Conservation (phyloP, 2,329 filamentous ascomycete species). For the Claviceps monticola region DNA sequence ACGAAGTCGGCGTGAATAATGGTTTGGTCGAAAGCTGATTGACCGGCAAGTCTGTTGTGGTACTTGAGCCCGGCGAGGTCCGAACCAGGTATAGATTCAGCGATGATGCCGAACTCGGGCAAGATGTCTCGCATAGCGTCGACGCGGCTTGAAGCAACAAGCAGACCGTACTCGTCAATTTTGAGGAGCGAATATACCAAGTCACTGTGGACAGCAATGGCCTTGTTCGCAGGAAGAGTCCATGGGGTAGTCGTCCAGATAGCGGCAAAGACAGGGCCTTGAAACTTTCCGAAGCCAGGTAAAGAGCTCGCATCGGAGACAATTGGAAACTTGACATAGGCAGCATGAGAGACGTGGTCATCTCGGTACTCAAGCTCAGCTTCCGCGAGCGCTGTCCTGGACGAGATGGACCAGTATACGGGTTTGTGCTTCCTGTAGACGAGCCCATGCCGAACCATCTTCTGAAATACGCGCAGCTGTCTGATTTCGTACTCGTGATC, state of each 20-base stretch:
- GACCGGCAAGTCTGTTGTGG: slow-evolving; percentile 52
- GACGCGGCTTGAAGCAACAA: slow-evolving; percentile 61
- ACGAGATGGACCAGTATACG: slow-evolving; percentile 77
- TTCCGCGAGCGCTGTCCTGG: slow-evolving; percentile 66
- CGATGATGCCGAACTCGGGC: slow-evolving; percentile 39
- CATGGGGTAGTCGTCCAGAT: slow-evolving; percentile 98
- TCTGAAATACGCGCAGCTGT: slow-evolving; percentile 61
- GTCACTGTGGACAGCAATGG: slow-evolving; percentile 67
- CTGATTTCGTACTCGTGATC: slow-evolving; percentile 58
- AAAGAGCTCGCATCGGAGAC: slow-evolving; percentile 22
- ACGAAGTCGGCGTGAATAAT: slow-evolving; percentile 83
- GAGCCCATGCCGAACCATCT: slow-evolving; percentile 58
- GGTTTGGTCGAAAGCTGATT: slow-evolving; percentile 42
- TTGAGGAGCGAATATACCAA: slow-evolving; percentile 60
- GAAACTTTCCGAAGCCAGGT: slow-evolving; percentile 23
- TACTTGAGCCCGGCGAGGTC: slow-evolving; percentile 55
- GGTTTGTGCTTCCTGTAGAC: slow-evolving; percentile 71
- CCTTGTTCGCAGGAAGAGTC: slow-evolving; percentile 87
- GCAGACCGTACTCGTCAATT: slow-evolving; percentile 41
- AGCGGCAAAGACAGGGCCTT: slow-evolving; percentile 54
- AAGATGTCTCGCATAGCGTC: slow-evolving; percentile 38
- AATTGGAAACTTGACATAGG: slow-evolving; percentile 71
- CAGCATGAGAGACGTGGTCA: slow-evolving; percentile 54
- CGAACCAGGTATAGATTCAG: slow-evolving; percentile 46
- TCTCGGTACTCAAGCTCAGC: slow-evolving; percentile 77